These are phyloP conservation scores for Penstemon newberryi DNA, from an alignment of 257 asterid genomes.

Conservation along the genomic window DNA sequence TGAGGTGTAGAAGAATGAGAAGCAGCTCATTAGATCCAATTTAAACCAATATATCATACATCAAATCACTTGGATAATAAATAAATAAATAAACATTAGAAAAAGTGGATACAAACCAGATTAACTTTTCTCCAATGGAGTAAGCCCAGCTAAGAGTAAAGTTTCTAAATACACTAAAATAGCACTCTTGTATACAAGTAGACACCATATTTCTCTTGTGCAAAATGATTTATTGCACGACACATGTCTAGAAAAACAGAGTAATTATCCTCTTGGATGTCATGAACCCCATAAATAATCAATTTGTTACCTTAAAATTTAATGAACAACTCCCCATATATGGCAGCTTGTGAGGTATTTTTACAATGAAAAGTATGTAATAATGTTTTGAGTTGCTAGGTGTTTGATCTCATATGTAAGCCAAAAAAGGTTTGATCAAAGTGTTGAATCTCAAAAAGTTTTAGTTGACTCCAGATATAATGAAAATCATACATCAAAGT, in stretches of 20 bases:
- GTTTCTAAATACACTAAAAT: too few species aligned
- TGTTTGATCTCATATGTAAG: background rate
- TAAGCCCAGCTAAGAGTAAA: too few species aligned
- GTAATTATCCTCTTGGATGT: too few species aligned
- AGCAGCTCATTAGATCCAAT: slow-evolving; percentile 18
- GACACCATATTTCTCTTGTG: too few species aligned
- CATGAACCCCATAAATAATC: too few species aligned
- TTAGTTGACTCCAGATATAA: slow-evolving; percentile 15
- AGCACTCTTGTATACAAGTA: too few species aligned
- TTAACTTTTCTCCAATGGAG: background rate
- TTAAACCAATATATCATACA: slow-evolving; percentile 18
- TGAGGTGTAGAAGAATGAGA: background rate
- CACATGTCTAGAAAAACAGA: too few species aligned
- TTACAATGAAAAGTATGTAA: slow-evolving; percentile 18
- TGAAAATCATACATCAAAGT: slow-evolving; percentile 18
- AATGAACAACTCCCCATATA: too few species aligned
- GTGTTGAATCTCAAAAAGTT: background rate
- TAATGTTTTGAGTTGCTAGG: slow-evolving; percentile 4
- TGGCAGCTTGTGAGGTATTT: too few species aligned
- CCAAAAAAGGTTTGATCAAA: background rate
- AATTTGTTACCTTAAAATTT: too few species aligned
- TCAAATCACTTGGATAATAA: slow-evolving; percentile 41
- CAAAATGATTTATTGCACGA: too few species aligned
- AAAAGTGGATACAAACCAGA: background rate
- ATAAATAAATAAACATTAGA: slow-evolving; percentile 33